Conservation (phyloP, 2,329 filamentous ascomycete genomes). For the Alternaria rosae region DNA sequence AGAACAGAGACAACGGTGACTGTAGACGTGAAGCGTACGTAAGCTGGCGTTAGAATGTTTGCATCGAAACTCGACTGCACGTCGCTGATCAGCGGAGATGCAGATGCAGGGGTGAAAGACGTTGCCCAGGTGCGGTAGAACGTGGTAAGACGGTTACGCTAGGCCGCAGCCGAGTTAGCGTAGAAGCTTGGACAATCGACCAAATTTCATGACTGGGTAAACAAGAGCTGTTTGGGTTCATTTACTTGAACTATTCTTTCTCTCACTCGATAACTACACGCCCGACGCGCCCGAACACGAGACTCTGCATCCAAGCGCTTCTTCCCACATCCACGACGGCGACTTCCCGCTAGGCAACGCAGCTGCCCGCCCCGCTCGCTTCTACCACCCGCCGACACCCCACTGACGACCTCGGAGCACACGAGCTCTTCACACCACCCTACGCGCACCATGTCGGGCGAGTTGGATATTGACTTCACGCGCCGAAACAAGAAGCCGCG, state of each 20-base stretch:
- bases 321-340: constrained; percentile 2
- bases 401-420: constrained; percentile 36
- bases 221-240: constrained; percentile 33
- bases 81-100: constrained; percentile 18
- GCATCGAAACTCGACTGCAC: not conserved
- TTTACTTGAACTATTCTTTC: constrained; percentile 22
- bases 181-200: constrained; percentile 17
- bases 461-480: constrained; percentile 75
- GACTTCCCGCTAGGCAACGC: constrained; percentile 1
- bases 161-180: constrained; percentile 17
- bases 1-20: not conserved
- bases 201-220: constrained; percentile 39
- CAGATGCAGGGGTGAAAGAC: constrained; percentile 16
- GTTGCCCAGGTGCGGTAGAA: constrained; percentile 11
- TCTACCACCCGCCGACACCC: constrained; percentile 24
- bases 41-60: not conserved
- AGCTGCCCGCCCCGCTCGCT: constrained; percentile 26
- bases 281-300: not conserved
- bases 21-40: not conserved
- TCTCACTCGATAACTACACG: constrained; percentile 11
- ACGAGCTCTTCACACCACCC: constrained; percentile 29
- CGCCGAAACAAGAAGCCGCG: constrained; percentile 89
- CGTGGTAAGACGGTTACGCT: constrained; percentile 21
- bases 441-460: constrained; percentile 36
- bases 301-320: not conserved